Percentiles rank a stretch among this genome's conserved stretches.
These are phyloP conservation scores for Triticum dicoccoides DNA, from an alignment of 176 grass and related monocot genomes.

Conservation along the genomic window DNA sequence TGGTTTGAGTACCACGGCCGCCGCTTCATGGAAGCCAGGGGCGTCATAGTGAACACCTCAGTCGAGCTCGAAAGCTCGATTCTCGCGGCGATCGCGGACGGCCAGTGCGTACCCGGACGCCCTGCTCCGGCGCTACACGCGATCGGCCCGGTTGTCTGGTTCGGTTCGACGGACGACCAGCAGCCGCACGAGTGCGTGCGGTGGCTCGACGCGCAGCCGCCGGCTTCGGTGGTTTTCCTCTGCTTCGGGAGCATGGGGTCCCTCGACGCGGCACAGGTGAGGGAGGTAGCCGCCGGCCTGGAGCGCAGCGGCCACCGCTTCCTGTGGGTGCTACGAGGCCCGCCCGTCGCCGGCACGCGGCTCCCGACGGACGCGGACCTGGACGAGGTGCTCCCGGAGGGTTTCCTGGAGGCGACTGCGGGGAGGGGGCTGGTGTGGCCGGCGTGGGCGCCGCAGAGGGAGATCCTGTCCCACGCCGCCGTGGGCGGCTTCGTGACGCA, in stretches of 20 bases:
- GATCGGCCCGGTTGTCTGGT: conserved; percentile 13
- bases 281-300: background rate
- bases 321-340: conserved; percentile 17
- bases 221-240: conserved; percentile 46
- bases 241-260: conserved; percentile 54
- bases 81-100: conserved; percentile 16
- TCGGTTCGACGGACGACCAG: background rate
- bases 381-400: background rate
- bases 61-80: conserved; percentile 6
- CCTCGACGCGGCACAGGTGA: background rate
- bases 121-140: background rate
- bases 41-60: conserved; percentile 41
- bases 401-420: background rate
- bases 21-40: conserved; percentile 35
- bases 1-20: conserved; percentile 19
- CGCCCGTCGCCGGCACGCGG: background rate
- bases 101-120: background rate
- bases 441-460: conserved; percentile 4
- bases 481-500: conserved; percentile 42
- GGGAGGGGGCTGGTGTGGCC: conserved; percentile 2
- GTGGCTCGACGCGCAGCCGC: conserved; percentile 59
- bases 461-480: background rate
- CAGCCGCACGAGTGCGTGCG: conserved; percentile 3
- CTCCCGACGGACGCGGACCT: background rate
- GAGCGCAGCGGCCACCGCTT: conserved; percentile 16